phyloP scores from a whole-genome alignment of 2,329 filamentous ascomycete genomes.

The Golovinomyces cichoracearum region DNA sequence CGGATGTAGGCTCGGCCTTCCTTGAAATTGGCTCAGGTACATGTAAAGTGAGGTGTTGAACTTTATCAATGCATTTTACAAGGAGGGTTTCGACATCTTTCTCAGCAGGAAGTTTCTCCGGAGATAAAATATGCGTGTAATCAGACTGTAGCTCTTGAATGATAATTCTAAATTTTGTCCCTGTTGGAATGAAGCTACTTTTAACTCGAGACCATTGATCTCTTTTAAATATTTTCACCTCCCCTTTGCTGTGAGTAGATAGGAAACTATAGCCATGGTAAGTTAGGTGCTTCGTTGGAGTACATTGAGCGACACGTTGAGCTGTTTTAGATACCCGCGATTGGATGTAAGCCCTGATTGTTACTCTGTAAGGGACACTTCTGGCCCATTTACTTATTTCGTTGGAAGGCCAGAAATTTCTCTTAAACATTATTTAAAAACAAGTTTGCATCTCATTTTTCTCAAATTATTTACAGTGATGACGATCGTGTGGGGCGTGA shows the following conservation, averaged over 20 bases:
- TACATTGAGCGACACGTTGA: too few relatives aligned
- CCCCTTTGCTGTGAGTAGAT: background rate
- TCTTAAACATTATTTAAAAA: too few relatives aligned
- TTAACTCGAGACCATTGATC: background rate
- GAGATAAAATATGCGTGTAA: constrained; percentile 8
- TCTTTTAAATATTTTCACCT: background rate
- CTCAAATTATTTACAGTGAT: too few relatives aligned
- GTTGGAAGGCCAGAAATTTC: too few relatives aligned
- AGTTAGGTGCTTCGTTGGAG: too few relatives aligned
- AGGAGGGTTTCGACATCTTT: constrained; percentile 6
- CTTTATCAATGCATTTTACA: constrained; percentile 8
- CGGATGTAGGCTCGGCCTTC: constrained; percentile 22
- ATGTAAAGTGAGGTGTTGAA: constrained; percentile 9
- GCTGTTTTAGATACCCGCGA: background rate
- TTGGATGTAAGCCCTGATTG: background rate
- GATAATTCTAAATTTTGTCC: constrained; percentile 7
- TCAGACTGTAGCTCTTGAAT: constrained; percentile 7
- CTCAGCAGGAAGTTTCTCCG: constrained; percentile 8
- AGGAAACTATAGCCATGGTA: background rate
- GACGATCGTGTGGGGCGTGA: too few relatives aligned
- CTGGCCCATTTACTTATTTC: too few relatives aligned
- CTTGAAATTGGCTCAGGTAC: constrained; percentile 4
- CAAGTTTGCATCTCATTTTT: too few relatives aligned
- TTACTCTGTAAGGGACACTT: background rate
- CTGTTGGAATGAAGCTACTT: constrained; percentile 1